Base-by-base conservation (phyloP, 176 grass and related monocot genomes). In the Zoysia japonica region DNA sequence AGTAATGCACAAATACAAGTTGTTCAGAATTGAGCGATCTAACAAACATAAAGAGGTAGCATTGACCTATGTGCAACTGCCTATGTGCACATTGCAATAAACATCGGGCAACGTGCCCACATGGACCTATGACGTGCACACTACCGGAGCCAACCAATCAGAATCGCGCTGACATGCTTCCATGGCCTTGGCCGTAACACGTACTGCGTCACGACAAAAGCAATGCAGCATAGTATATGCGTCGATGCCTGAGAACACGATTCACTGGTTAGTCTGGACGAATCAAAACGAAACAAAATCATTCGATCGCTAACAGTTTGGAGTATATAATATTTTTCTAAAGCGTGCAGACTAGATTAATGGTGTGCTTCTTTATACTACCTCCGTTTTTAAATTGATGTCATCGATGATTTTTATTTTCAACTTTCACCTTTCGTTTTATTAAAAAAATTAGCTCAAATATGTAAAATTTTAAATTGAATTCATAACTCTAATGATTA, bases 111-210 rank as follows among this genome's bases (percentile, higher is more conserved):
- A 1, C 36, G 11, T 72, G 67, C 4, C 40, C 7, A n/a, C 35
- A 40, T 50, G 5, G 12, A 17, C 50, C 47, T 5, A 17, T 67
- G 71, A 83, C 71, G 80, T 67, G 78, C 40, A 13, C 61, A 2
- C 4, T 41, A 20, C 7, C 1, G 2, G n/a, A 67, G 47, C 71
- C 15, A 66, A 45, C 71, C 80, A 83, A 75, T 75, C 49, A 75
- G 48, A 67, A 83, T 61, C 48, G 61, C 71, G 80, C 80, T 20
- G 12, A 46, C 61, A 47, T 57, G 49, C 80, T 57, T 50, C 19
- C 35, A 17, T 36, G 11, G 1, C 38, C 51, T 51, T 78, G 48
- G 49, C 28, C 70, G 4, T 28, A 28, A 28, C 28, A 28, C 28
- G 28, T 16, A 39, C 13, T 54, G 13, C 14, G 28, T 16, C 48